Evolutionary conservation across 495 filamentous ascomycete genomes (phyloP).

Genomic region (Mytilinidion resinicola): DNA sequence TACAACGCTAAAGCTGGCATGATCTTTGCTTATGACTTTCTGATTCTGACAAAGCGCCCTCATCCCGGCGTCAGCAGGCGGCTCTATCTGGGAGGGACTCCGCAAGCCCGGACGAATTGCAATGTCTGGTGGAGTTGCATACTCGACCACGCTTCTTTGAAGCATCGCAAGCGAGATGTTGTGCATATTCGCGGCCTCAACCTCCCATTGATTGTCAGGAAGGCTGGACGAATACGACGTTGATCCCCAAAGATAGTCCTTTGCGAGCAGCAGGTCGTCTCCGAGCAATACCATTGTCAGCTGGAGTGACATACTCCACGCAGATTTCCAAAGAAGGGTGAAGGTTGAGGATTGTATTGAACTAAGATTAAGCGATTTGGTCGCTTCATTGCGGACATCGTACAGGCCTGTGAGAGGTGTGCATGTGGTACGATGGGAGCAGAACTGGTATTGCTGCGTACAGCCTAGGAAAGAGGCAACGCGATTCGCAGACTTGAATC

Average conservation of each 20-base stretch:
- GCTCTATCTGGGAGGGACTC: slow-evolving; percentile 2
- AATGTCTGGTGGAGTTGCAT: slow-evolving; percentile 11
- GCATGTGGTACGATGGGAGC: slow-evolving; percentile 10
- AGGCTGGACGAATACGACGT: slow-evolving; percentile 4
- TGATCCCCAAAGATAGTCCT: slow-evolving; percentile 8
- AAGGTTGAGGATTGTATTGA: slow-evolving; percentile 1
- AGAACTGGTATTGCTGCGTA: slow-evolving; percentile 23
- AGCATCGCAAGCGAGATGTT: slow-evolving; percentile 19
- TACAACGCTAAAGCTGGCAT: slow-evolving; percentile 16
- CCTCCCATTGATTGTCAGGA: slow-evolving; percentile 10
- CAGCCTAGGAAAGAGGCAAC: slow-evolving; percentile 15
- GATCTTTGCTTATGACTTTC: slow-evolving; percentile 13
- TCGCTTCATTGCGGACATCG: slow-evolving; percentile 1
- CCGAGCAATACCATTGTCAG: slow-evolving; percentile 3
- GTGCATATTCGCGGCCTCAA: slow-evolving; percentile 20
- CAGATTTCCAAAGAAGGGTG: slow-evolving; percentile 17
- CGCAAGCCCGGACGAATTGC: slow-evolving; percentile 8
- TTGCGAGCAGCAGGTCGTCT: slow-evolving; percentile 9
- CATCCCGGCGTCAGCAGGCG: slow-evolving; percentile 5
- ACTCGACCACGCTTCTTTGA: slow-evolving; percentile 17
- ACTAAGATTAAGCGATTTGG: slow-evolving; percentile 2
- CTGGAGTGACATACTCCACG: slow-evolving; percentile 16
- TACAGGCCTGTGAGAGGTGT: slow-evolving; percentile 16
- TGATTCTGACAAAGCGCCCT: slow-evolving; percentile 12
- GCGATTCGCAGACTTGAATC: neutral